A percentile compares a stretch with the other conserved stretches of the same genome.
Evolutionary conservation across 2,329 filamentous ascomycete species (phyloP).

Genomic region (Nothophaeocryptopus gaeumannii): DNA sequence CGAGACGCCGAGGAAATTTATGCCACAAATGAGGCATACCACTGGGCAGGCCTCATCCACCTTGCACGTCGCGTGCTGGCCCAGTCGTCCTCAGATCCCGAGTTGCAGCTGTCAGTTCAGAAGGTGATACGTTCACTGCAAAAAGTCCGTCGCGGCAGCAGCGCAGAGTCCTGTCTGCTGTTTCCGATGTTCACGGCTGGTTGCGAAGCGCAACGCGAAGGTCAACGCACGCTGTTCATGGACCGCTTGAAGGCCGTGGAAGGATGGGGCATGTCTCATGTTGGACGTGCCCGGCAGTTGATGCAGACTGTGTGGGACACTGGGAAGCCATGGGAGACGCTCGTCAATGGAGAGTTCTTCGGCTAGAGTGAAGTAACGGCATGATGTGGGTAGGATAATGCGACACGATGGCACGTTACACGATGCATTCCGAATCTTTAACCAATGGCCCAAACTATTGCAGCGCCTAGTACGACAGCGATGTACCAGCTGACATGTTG

Average conservation of each 20-base stretch:
- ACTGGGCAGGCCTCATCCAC: conserved; percentile 75
- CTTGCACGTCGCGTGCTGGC: conserved; percentile 71
- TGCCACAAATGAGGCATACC: conserved; percentile 74
- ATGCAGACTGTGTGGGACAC: conserved; percentile 70
- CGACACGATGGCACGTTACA: conserved; percentile 28
- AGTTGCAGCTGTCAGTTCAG: conserved; percentile 62
- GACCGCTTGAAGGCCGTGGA: conserved; percentile 66
- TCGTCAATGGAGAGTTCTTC: conserved; percentile 67
- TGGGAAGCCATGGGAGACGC: conserved; percentile 65
- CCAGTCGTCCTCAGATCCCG: conserved; percentile 53
- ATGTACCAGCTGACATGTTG: no score
- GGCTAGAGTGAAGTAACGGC: conserved; percentile 44
- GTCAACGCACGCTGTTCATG: conserved; percentile 60
- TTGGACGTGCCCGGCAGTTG: conserved; percentile 57
- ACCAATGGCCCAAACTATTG: no score
- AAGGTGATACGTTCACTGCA: conserved; percentile 62
- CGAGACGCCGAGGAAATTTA: conserved; percentile 63
- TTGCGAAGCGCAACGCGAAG: conserved; percentile 62
- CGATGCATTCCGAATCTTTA: no score
- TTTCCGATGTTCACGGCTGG: conserved; percentile 84
- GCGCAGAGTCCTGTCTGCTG: conserved; percentile 70
- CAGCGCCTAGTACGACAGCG: no score
- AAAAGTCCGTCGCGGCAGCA: conserved; percentile 62
- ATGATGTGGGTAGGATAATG: no score
- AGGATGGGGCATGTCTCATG: conserved; percentile 73